Base-by-base conservation (phyloP, 495 filamentous ascomycete species). In the Annulohypoxylon bovei region DNA sequence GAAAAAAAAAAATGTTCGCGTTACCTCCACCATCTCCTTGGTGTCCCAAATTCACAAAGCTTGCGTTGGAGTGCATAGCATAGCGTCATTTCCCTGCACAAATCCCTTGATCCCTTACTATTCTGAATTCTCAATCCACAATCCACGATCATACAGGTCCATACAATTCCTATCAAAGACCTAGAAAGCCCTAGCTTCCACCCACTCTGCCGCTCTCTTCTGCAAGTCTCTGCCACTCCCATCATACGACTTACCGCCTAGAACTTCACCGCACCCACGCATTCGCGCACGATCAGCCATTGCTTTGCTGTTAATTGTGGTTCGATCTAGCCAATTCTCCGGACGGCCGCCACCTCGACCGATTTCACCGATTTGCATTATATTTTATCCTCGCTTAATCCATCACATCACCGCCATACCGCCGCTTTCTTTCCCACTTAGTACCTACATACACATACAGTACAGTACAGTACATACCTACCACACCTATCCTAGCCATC, bases 31-130 rank as follows among this genome's bases (percentile, higher is more conserved):
- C 30, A 47, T 23, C 44, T 25, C 23, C 23, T 50, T 50, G 23
- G 22, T 46, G 20, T 30, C 50, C 28, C 23, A n/a, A 33, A 32
- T 62, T 65, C 62, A 65, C 62, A 70, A 70, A 70, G 39, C 67
- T 47, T 55, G 53, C 53, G 52, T 56, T 39, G 49, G 53, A 30
- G 33, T 27, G 49, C 23, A 58, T 28, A 7, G 42, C 56, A 71
- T 71, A 71, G 62, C 68, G 68, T 71, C 68, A 71, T 71, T 20
- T 58, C 62, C 62, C 37, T 71, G 63, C 68, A 71, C 57, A 63
- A 69, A 63, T 63, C 66, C 42, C 64, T 65, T 73, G 61, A 52
- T 66, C 63, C 53, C 32, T 40, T 55, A 55, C 16, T 25, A 30
- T 44, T 64, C 8, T 7, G 39, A 42, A 18, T 54, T 44, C 42